Conservation (phyloP, 2,329 filamentous ascomycete species). For the Sporothrix schenckii region DNA sequence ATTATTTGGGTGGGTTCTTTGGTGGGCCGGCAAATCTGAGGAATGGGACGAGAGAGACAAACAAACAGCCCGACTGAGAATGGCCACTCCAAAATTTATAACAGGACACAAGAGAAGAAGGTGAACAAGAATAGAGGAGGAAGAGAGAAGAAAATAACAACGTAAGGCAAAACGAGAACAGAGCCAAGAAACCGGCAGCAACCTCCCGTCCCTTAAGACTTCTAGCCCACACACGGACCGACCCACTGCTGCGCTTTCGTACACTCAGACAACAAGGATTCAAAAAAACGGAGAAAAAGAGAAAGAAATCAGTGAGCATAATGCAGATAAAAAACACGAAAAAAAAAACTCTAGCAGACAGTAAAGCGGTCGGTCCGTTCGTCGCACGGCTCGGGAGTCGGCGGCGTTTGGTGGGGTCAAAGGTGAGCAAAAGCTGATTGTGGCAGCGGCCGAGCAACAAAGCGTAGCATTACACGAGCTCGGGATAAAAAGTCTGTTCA, state of each 20-base stretch:
- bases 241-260: slow-evolving; percentile 24
- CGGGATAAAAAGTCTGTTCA: background rate
- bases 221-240: background rate
- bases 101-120: slow-evolving; percentile 15
- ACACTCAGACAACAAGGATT: slow-evolving; percentile 30
- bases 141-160: background rate
- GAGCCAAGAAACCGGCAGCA: slow-evolving; percentile 4
- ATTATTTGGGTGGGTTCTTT: slow-evolving; percentile 22
- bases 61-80: background rate
- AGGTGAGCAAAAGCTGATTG: slow-evolving; percentile 9
- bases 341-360: slow-evolving; percentile 17
- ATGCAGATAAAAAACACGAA: background rate
- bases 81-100: slow-evolving; percentile 18
- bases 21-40: slow-evolving; percentile 23
- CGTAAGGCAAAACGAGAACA: background rate
- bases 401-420: background rate
- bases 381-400: background rate
- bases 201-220: background rate
- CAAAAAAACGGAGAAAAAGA: slow-evolving; percentile 18
- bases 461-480: background rate
- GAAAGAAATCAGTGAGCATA: background rate
- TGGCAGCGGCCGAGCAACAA: background rate
- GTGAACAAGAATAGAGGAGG: slow-evolving; percentile 8
- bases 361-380: slow-evolving; percentile 11
- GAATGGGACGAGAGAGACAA: slow-evolving; percentile 1